Conservation (phyloP, 2,329 filamentous ascomycete species). For the Diplodia seriata region DNA sequence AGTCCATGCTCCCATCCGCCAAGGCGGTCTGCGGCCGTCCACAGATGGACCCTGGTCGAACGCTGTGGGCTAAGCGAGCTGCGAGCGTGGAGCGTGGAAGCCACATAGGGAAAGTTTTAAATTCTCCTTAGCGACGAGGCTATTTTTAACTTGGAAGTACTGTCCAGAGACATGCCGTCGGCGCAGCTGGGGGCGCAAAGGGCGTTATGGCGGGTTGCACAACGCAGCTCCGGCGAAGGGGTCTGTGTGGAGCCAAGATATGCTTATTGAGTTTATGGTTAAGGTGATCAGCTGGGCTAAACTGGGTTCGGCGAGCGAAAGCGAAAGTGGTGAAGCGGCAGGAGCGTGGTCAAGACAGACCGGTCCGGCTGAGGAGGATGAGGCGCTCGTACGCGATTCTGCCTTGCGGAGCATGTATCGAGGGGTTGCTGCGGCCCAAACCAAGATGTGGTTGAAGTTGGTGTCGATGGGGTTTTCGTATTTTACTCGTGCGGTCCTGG, state of each 20-base stretch:
- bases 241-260: conserved; percentile 14
- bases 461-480: neutral
- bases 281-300: conserved; percentile 16
- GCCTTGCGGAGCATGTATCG: neutral
- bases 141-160: conserved; percentile 10
- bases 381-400: neutral
- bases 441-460: neutral
- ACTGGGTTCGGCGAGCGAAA: neutral
- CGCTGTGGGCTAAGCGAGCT: conserved; percentile 1
- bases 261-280: conserved; percentile 26
- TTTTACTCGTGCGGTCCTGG: too few relatives aligned
- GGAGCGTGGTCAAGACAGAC: conserved; percentile 6
- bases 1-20: neutral
- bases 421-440: neutral
- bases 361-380: conserved; percentile 13
- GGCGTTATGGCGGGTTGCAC: neutral
- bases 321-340: conserved; percentile 11
- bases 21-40: neutral
- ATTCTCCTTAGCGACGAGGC: neutral
- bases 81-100: conserved; percentile 1
- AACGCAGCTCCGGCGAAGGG: neutral
- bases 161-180: neutral
- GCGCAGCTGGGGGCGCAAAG: neutral
- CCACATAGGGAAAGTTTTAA: neutral
- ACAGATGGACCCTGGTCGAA: neutral